These are phyloP conservation scores for Flammula alnicola DNA, from an alignment of 1,284 basidiomycete genomes.

Conservation along the genomic window DNA sequence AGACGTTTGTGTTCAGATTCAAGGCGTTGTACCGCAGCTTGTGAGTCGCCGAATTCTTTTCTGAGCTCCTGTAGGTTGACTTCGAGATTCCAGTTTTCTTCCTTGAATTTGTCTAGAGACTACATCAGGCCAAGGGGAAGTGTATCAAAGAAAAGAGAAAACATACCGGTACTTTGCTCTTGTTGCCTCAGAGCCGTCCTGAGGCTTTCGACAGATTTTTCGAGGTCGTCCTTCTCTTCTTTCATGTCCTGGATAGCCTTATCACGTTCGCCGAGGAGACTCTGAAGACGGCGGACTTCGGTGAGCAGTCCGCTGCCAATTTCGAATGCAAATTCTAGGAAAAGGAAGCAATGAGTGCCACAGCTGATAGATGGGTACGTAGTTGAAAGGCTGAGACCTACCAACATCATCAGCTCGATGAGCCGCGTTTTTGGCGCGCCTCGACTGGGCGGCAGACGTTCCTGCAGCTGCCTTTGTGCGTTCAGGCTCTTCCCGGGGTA, in stretches of 20 bases:
- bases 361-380: slow-evolving; percentile 16
- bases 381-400: slow-evolving; percentile 45
- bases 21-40: slow-evolving; percentile 68
- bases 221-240: slow-evolving; percentile 86
- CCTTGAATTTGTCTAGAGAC: slow-evolving; percentile 81
- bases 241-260: slow-evolving; percentile 86
- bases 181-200: slow-evolving; percentile 73
- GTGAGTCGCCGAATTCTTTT: slow-evolving; percentile 72
- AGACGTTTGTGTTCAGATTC: slow-evolving; percentile 87
- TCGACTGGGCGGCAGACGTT: slow-evolving; percentile 73
- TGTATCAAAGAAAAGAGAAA: slow-evolving; percentile 10
- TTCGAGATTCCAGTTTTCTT: slow-evolving; percentile 99
- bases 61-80: slow-evolving; percentile 88
- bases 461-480: slow-evolving; percentile 46
- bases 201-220: slow-evolving; percentile 74
- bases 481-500: slow-evolving; percentile 49
- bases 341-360: slow-evolving; percentile 24
- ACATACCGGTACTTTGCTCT: slow-evolving; percentile 77
- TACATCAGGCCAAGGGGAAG: slow-evolving; percentile 6
- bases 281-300: slow-evolving; percentile 88
- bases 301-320: slow-evolving; percentile 90
- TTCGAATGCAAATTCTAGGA: slow-evolving; percentile 90
- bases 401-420: slow-evolving; percentile 85
- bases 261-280: slow-evolving; percentile 85
- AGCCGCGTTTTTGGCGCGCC: slow-evolving; percentile 84